These are phyloP conservation scores for Sarcodon sp. DNA, from an alignment of 768 basidiomycete species.

Conservation along the genomic window DNA sequence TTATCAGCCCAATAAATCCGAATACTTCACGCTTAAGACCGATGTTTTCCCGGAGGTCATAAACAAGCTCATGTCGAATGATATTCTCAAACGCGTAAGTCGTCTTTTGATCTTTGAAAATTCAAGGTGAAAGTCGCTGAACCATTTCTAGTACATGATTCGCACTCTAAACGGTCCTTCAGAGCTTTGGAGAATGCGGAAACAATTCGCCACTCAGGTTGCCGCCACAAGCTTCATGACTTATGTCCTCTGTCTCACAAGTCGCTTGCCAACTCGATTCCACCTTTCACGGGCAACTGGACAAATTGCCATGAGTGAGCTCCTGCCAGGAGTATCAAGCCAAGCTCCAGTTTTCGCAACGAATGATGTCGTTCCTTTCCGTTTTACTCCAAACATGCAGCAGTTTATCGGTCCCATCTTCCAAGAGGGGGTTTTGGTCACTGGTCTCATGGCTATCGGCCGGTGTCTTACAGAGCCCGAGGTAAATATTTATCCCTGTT, in stretches of 20 bases:
- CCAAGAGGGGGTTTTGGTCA: conserved; percentile 80
- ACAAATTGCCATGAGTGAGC: conserved; percentile 83
- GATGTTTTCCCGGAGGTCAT: conserved; percentile 85
- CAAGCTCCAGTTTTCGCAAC: conserved; percentile 57
- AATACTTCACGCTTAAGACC: conserved; percentile 62
- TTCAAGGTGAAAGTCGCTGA: not conserved
- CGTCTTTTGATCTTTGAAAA: not conserved
- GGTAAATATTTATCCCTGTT: conserved; percentile 24
- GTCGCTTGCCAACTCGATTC: conserved; percentile 75
- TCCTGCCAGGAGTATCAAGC: conserved; percentile 60
- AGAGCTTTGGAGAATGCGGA: conserved; percentile 93
- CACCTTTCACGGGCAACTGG: conserved; percentile 86
- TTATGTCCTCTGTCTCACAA: conserved; percentile 72
- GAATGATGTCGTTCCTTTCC: conserved; percentile 89
- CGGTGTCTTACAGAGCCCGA: conserved; percentile 87
- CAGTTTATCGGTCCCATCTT: conserved; percentile 81
- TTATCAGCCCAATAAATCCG: conserved; percentile 41
- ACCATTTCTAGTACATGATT: conserved; percentile 66
- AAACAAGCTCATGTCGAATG: conserved; percentile 82
- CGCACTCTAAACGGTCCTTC: conserved; percentile 71
- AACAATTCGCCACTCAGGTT: conserved; percentile 87
- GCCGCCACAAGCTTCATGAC: conserved; percentile 89
- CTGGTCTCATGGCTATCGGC: conserved; percentile 84
- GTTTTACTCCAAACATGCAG: conserved; percentile 94
- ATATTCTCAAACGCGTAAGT: conserved; percentile 70